Evolutionary conservation across 345 rosid species (phyloP).

Genomic region (Gossypium thurberi): DNA sequence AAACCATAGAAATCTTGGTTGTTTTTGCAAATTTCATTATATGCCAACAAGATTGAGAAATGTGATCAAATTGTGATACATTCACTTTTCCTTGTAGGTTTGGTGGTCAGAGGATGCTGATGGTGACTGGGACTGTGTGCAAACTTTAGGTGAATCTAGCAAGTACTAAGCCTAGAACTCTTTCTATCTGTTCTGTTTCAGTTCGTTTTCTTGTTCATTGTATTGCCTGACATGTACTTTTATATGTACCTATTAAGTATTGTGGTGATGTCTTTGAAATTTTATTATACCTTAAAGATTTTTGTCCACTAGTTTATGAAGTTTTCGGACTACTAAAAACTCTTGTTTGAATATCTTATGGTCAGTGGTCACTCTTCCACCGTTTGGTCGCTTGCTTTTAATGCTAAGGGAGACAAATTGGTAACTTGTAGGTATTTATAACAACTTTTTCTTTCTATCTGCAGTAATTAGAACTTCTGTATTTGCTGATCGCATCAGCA

Average conservation of each 20-base stretch:
- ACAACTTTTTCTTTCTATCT: slow-evolving; percentile 3
- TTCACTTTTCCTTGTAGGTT: slow-evolving; percentile 41
- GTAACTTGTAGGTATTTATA: slow-evolving; percentile 76
- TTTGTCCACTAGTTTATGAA: slow-evolving; percentile 1
- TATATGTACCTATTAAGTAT: background rate
- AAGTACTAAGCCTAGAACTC: slow-evolving; percentile 38
- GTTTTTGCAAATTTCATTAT: background rate
- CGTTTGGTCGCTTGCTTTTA: slow-evolving; percentile 78
- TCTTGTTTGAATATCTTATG: slow-evolving; percentile 18
- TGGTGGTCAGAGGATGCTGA: slow-evolving; percentile 92
- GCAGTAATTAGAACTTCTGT: background rate
- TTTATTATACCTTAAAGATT: background rate
- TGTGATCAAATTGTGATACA: slow-evolving; percentile 4
- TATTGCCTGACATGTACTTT: background rate
- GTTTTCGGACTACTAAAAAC: background rate
- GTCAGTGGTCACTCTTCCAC: slow-evolving; percentile 89
- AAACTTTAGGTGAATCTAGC: slow-evolving; percentile 65
- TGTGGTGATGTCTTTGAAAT: slow-evolving; percentile 1
- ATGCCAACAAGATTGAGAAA: background rate
- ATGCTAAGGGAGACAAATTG: slow-evolving; percentile 78
- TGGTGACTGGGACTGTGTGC: slow-evolving; percentile 72
- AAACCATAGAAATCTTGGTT: background rate
- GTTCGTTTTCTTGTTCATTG: slow-evolving; percentile 3
- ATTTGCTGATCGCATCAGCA: background rate
- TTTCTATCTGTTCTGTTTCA: slow-evolving; percentile 1